phyloP scores from a whole-genome alignment of 805 yeast species.

The Cyberlindnera maritima region DNA sequence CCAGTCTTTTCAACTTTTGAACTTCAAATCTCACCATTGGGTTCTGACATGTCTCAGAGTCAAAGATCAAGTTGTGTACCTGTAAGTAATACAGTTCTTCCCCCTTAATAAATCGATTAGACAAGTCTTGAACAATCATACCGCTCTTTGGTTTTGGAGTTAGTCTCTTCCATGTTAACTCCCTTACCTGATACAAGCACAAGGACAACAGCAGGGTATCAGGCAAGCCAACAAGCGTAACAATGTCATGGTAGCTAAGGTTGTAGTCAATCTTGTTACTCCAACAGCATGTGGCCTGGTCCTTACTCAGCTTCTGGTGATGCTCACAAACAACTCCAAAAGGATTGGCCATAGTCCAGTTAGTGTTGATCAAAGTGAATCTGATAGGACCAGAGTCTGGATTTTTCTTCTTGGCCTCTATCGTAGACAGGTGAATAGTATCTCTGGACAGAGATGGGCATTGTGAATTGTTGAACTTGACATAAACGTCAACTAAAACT shows the following conservation, averaged over 20 bases:
- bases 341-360: not conserved
- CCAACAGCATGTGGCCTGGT: not conserved
- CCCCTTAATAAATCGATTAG: no score
- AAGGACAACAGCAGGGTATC: not conserved
- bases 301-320: not conserved
- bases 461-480: not conserved
- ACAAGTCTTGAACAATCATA: no score
- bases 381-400: not conserved
- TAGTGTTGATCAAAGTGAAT: not conserved
- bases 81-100: not conserved
- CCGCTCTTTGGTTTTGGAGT: not conserved
- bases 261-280: not conserved
- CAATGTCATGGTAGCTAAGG: not conserved
- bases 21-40: not conserved
- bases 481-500: not conserved
- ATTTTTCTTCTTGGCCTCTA: no score
- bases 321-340: not conserved
- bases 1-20: not conserved
- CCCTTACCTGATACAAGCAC: not conserved
- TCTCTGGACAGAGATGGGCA: not conserved
- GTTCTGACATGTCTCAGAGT: no score
- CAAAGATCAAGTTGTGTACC: not conserved
- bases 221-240: not conserved
- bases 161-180: not conserved
- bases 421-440: no score